These are phyloP conservation scores for Scytalidium sp. DNA, from an alignment of 2,329 filamentous ascomycete species.

Conservation along the genomic window DNA sequence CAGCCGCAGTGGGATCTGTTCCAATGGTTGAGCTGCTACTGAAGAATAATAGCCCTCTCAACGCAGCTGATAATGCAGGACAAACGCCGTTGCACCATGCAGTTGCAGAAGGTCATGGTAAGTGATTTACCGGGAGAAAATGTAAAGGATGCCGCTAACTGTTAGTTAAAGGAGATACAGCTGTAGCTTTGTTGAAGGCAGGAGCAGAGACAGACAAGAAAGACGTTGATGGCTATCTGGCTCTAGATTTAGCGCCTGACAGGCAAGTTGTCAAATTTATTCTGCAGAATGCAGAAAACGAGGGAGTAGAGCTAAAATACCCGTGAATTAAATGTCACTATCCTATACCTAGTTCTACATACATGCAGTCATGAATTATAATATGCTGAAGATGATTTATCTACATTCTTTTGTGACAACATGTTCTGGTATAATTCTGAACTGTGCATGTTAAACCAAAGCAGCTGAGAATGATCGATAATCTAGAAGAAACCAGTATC, in stretches of 20 bases:
- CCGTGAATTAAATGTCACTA: neutral
- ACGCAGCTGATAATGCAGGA: conserved; percentile 78
- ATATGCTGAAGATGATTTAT: neutral
- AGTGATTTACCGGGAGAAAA: conserved; percentile 14
- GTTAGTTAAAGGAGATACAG: conserved; percentile 63
- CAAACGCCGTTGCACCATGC: conserved; percentile 90
- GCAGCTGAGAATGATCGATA: neutral
- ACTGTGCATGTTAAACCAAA: too few relatives aligned
- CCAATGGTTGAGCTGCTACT: conserved; percentile 82
- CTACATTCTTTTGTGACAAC: neutral
- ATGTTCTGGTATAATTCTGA: too few relatives aligned
- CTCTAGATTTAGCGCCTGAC: conserved; percentile 84
- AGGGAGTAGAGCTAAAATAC: conserved; percentile 66
- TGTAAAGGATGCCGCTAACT: neutral
- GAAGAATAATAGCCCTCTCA: conserved; percentile 73
- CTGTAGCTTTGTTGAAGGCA: conserved; percentile 75
- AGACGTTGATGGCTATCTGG: conserved; percentile 66
- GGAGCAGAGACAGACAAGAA: conserved; percentile 80
- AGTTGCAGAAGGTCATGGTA: conserved; percentile 70
- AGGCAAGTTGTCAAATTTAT: conserved; percentile 79
- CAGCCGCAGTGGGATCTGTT: conserved; percentile 84
- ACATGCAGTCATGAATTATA: neutral
- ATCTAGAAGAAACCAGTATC: neutral
- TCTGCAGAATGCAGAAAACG: conserved; percentile 72
- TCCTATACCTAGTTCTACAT: conserved; percentile 1